Evolutionary conservation across 495 filamentous ascomycete species (phyloP).

Genomic region (Eremomyces bilateralis): DNA sequence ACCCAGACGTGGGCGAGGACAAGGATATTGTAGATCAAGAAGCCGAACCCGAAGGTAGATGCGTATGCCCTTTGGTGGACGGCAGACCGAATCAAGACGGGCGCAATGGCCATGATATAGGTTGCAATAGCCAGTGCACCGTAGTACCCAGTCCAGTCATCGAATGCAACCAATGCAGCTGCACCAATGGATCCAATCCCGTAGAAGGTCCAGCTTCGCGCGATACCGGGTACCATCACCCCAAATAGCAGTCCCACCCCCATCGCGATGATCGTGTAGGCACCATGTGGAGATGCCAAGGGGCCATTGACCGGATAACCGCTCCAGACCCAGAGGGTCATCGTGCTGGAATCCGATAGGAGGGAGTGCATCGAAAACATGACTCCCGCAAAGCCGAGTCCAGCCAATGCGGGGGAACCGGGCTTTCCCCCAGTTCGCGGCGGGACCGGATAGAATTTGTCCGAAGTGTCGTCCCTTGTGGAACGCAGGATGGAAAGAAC

Average conservation of each 20-base stretch:
- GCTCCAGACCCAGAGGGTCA: constrained; percentile 99
- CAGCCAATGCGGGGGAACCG: constrained; percentile 52
- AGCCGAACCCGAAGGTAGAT: constrained; percentile 64
- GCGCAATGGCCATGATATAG: constrained; percentile 64
- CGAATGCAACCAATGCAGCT: constrained; percentile 53
- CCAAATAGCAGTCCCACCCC: constrained; percentile 59
- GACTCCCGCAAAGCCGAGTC: constrained; percentile 58
- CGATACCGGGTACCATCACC: constrained; percentile 45
- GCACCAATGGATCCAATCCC: constrained; percentile 60
- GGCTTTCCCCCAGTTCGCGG: constrained; percentile 17
- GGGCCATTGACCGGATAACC: constrained; percentile 85
- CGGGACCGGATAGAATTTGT: constrained; percentile 9
- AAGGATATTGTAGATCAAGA: constrained; percentile 74
- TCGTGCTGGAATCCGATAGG: constrained; percentile 91
- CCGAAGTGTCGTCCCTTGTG: constrained; percentile 13
- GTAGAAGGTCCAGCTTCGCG: constrained; percentile 61
- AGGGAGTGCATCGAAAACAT: constrained; percentile 87
- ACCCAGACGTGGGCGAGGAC: constrained; percentile 95
- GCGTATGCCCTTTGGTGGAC: constrained; percentile 56
- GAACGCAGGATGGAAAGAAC: constrained; percentile 42
- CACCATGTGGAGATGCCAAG: constrained; percentile 70
- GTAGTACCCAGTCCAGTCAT: constrained; percentile 78
- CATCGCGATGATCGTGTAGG: constrained; percentile 69
- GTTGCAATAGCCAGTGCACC: constrained; percentile 54
- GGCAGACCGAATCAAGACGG: constrained; percentile 51